Base-by-base conservation (phyloP, 805 yeast genomes). In the Pichia deserticola region DNA sequence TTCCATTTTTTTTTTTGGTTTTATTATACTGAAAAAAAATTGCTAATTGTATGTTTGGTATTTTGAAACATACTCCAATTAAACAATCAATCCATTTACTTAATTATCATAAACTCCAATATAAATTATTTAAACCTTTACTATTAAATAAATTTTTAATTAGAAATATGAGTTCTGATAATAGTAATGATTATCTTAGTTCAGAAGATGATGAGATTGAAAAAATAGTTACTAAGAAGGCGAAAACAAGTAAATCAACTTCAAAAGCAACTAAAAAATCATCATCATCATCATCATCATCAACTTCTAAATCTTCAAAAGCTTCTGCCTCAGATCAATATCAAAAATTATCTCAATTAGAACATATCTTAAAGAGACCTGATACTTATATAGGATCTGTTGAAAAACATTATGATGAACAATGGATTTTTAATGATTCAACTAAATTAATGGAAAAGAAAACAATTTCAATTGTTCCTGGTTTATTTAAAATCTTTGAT, bases 301-400 rank as follows among this genome's bases (percentile, higher is more conserved):
- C 32, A 4, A 36, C 20, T 6, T 56, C 53, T 37, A 60, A 57
- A 40, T 25, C 49, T 3, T 6, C 9, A 8, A 43, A 43, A 33
- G 9, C 33, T 11, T 55, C 61, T 9, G 82, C 81, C 7, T 77
- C 82, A 5, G 86, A 85, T 47, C 89, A 87, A 60, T 93, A 93
- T 70, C 98, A 92, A 68, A 88, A 87, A 71, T 81, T 93, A 43
- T 84, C 97, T 4, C 99, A 92, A 68, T 75, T 93, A 60, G 98
- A 93, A 63, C 99, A 93, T 74, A 92, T 93, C 50, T 74, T 93
- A 61, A 89, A 89, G 67, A 84, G 99, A 67, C 99, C 99, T 1
- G 99, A 93, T 66, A 92, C 99, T 10, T 93, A 93, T 68, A 84
- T 93, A 58, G 99, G 99, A 6, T 89, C 97, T 2, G 85, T 90